Evolutionary conservation across 2,329 filamentous ascomycete species (phyloP).

Genomic region (Rhexocercosporidium sp.): DNA sequence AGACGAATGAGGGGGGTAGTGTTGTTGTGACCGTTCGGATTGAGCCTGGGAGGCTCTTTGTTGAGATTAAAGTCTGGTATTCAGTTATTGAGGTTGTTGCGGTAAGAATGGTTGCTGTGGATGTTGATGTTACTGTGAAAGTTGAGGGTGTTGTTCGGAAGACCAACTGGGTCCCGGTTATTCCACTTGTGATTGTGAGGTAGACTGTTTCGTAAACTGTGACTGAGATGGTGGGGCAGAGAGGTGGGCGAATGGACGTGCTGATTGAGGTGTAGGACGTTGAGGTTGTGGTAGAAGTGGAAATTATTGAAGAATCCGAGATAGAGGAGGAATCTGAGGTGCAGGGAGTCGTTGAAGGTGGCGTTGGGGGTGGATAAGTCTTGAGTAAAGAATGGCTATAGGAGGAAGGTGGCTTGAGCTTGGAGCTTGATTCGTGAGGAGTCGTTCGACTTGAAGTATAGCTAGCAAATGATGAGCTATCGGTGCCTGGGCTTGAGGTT

Average conservation of each 20-base stretch:
- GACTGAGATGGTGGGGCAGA: conserved; percentile 12
- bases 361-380: background rate
- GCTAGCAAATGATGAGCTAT: background rate
- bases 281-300: background rate
- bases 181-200: conserved; percentile 9
- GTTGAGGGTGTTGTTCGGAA: background rate
- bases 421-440: background rate
- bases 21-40: conserved; percentile 18
- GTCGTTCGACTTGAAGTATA: background rate
- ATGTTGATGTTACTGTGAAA: background rate
- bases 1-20: conserved; percentile 19
- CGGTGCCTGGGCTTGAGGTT: background rate
- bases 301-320: background rate
- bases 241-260: background rate
- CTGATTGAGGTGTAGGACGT: background rate
- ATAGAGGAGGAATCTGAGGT: background rate
- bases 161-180: conserved; percentile 10
- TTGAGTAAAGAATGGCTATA: background rate
- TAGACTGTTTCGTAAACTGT: conserved; percentile 20
- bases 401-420: background rate
- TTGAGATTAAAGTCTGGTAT: conserved; percentile 8
- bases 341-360: background rate
- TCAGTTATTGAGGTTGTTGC: conserved; percentile 11
- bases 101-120: background rate
- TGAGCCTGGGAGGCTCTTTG: conserved; percentile 38